Conservation (phyloP, 2,329 filamentous ascomycete species). For the Ceratocystis cubensis region DNA sequence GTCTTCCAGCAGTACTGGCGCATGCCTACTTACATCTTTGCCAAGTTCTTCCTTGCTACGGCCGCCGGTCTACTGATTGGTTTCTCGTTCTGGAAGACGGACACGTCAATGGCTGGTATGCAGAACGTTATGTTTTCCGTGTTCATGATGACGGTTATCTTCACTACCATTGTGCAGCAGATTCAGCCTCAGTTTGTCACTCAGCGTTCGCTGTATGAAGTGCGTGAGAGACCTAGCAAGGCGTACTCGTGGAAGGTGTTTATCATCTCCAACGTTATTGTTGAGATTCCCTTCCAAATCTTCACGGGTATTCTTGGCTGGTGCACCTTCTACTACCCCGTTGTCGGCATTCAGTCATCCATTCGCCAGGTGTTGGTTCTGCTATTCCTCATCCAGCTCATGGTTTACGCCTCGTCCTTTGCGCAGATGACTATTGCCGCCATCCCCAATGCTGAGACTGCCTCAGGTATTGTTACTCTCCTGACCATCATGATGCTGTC, state of each 20-base stretch:
- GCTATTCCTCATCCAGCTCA: conserved; percentile 50
- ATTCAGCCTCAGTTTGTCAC: conserved; percentile 67
- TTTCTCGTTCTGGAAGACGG: conserved; percentile 51
- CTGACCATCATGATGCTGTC: conserved; percentile 46
- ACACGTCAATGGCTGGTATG: conserved; percentile 52
- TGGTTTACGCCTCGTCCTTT: conserved; percentile 61
- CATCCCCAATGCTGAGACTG: conserved; percentile 56
- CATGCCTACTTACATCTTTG: conserved; percentile 63
- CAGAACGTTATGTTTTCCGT: conserved; percentile 63
- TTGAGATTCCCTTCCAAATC: conserved; percentile 61
- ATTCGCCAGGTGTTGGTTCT: conserved; percentile 53
- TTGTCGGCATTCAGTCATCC: conserved; percentile 37
- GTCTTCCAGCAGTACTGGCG: conserved; percentile 79
- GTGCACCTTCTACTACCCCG: conserved; percentile 55
- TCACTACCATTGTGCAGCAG: conserved; percentile 54
- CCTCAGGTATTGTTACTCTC: conserved; percentile 49
- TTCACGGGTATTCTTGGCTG: conserved; percentile 51
- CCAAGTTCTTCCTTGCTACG: conserved; percentile 51
- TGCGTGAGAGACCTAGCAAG: conserved; percentile 61
- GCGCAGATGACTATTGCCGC: conserved; percentile 62
- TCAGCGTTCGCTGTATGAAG: conserved; percentile 63
- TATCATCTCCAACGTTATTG: conserved; percentile 56
- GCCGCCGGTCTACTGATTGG: conserved; percentile 59
- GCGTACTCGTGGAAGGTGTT: conserved; percentile 66
- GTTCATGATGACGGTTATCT: conserved; percentile 66